Evolutionary conservation across 805 yeast genomes (phyloP).

Genomic region (Ogataea ganodermae): DNA sequence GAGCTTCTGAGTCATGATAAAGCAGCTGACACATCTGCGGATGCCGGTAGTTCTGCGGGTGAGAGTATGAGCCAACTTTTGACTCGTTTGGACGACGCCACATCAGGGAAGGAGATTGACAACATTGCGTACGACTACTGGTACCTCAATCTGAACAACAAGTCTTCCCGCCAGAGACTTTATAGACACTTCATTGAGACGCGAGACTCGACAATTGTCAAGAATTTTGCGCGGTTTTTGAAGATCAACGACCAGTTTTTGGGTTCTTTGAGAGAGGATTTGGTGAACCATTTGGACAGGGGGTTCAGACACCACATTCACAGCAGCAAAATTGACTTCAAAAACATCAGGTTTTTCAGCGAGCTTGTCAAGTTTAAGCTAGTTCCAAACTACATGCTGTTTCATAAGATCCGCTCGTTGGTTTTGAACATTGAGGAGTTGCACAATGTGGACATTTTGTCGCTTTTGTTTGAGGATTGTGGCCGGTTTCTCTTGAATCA

Average conservation of each 20-base stretch:
- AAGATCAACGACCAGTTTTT: slow-evolving; percentile 56
- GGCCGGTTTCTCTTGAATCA: slow-evolving; percentile 64
- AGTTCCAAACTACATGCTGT: slow-evolving; percentile 67
- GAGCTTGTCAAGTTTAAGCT: slow-evolving; percentile 78
- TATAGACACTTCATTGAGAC: slow-evolving; percentile 55
- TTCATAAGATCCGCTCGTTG: slow-evolving; percentile 69
- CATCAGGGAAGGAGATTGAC: slow-evolving; percentile 52
- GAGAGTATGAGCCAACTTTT: slow-evolving; percentile 16
- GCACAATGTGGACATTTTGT: slow-evolving; percentile 66
- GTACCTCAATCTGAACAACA: slow-evolving; percentile 57
- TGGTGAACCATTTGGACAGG: slow-evolving; percentile 55
- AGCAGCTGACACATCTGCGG: slow-evolving; percentile 6
- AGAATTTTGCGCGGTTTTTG: slow-evolving; percentile 64
- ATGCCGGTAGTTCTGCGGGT: slow-evolving; percentile 13
- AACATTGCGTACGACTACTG: slow-evolving; percentile 50
- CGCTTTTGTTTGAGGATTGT: slow-evolving; percentile 70
- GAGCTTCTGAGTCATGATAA: slow-evolving; percentile 21
- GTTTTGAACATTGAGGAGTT: slow-evolving; percentile 52
- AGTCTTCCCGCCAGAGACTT: slow-evolving; percentile 68
- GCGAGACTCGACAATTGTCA: slow-evolving; percentile 46
- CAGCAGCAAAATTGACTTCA: slow-evolving; percentile 52
- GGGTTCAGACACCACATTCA: slow-evolving; percentile 64
- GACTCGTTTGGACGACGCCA: slow-evolving; percentile 36
- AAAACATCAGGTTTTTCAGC: slow-evolving; percentile 60
- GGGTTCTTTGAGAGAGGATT: slow-evolving; percentile 51